Base-by-base conservation (phyloP, 2,329 filamentous ascomycete species). In the Elsinoe arachidis region DNA sequence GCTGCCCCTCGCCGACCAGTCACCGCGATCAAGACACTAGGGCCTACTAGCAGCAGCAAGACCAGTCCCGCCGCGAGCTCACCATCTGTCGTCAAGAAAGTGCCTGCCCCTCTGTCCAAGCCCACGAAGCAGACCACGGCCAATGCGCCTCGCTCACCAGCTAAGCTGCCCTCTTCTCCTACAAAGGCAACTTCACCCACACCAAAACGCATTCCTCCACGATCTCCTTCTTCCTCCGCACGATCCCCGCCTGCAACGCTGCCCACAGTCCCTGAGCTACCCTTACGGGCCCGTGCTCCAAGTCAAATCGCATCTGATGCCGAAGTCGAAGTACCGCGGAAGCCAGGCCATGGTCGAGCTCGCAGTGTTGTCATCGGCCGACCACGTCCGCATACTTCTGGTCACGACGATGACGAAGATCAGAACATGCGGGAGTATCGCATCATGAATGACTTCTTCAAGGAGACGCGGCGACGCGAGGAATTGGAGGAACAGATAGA, bases 381-480 rank as follows among this genome's bases (percentile, higher is more conserved):
- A 7, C 57, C 60, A 4, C 17, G 38, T 2, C 53, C 53, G 6
- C 23, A 39, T 5, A 51, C 52, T 2, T 58, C 58, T 4, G 58
- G 58, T n/a, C 58, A 57, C 19, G 49, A 53, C 7, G 35, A 56
- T 11, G 51, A 47, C n/a, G 56, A 61, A 26, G 60, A 61, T 14
- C 58, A 61, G 26, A 47, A 51, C 12, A 23, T 55, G 46, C 43
- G 56, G 37, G 60, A 61, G 39, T 58, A 58, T 39, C 55, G 58
- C 11, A 61, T 61, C 23, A 61, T 61, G 60, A 55, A 56, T 21
- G 60, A 61, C 14, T 49, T 61, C 33, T 56, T 61, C 44, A 57
- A 55, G 19, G 60, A 61, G 47, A 58, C 60, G 9, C 56, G 58
- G 9, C 19, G 46, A 12, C 41, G 58, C 30, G 60, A 61, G 34